Evolutionary conservation across 495 filamentous ascomycete species (phyloP).

Genomic region (Daldinia vernicosa): DNA sequence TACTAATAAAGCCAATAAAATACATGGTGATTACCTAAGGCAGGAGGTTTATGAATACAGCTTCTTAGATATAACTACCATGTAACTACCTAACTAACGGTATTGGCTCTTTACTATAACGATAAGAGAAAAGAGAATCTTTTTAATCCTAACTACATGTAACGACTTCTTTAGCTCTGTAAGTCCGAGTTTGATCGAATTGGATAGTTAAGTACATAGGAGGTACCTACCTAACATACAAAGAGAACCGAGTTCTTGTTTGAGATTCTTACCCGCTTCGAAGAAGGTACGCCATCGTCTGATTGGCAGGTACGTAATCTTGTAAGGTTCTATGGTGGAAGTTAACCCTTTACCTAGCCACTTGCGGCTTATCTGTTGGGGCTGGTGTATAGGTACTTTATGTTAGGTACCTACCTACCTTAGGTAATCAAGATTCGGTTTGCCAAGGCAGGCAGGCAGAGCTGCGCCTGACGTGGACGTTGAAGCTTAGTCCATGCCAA

Average conservation of each 20-base stretch:
- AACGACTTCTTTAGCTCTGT: not conserved
- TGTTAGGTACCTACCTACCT: not conserved
- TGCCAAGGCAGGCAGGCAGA: slow-evolving; percentile 45
- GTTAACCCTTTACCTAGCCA: no score
- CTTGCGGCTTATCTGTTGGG: not conserved
- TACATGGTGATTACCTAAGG: not conserved
- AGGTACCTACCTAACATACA: no score
- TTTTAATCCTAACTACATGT: no score
- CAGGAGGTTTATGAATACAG: not conserved
- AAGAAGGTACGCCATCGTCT: not conserved
- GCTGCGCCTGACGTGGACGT: slow-evolving; percentile 50
- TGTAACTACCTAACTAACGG: not conserved
- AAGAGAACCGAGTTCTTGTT: not conserved
- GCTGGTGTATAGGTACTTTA: not conserved
- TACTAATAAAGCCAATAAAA: not conserved
- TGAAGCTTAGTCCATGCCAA: not conserved
- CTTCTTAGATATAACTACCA: not conserved
- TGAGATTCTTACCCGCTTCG: not conserved
- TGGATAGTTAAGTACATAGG: not conserved
- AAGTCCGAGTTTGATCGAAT: no score
- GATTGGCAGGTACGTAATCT: no score
- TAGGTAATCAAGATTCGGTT: not conserved
- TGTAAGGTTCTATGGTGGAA: no score
- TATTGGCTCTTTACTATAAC: not conserved
- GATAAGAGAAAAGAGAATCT: not conserved